Conservation (phyloP, 305 asterid species). For the Fraxinus floribunda region DNA sequence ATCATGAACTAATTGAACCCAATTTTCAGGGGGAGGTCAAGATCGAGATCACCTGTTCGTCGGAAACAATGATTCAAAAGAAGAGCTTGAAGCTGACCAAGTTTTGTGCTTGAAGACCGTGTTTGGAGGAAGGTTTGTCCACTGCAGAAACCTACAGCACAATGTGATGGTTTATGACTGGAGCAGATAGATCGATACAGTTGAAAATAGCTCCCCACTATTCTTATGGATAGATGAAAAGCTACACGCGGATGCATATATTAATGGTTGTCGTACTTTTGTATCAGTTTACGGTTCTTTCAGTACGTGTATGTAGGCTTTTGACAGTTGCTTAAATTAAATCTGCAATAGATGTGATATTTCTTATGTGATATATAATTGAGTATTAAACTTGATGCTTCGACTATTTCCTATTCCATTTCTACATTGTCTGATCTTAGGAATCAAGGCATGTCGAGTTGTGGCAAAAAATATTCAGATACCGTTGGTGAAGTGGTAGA, state of each 20-base stretch:
- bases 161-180: constrained; percentile 16
- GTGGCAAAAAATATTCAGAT: background rate
- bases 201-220: constrained; percentile 11
- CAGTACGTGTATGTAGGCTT: background rate
- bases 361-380: background rate
- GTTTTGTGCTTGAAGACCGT: constrained; percentile 11
- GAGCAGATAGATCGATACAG: constrained; percentile 2
- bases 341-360: background rate
- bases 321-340: background rate
- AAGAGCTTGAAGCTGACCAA: background rate
- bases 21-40: constrained; percentile 62
- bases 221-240: constrained; percentile 11
- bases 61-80: constrained; percentile 45
- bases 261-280: background rate
- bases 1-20: constrained; percentile 33
- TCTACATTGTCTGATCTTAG: background rate
- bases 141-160: background rate
- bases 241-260: background rate
- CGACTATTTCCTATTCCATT: background rate
- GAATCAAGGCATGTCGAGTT: background rate
- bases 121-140: background rate
- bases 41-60: constrained; percentile 76
- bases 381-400: background rate
- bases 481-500: background rate
- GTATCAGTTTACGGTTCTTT: background rate